Evolutionary conservation across 169 alveolate species (phyloP).

Genomic region (Plasmodium berghei): DNA sequence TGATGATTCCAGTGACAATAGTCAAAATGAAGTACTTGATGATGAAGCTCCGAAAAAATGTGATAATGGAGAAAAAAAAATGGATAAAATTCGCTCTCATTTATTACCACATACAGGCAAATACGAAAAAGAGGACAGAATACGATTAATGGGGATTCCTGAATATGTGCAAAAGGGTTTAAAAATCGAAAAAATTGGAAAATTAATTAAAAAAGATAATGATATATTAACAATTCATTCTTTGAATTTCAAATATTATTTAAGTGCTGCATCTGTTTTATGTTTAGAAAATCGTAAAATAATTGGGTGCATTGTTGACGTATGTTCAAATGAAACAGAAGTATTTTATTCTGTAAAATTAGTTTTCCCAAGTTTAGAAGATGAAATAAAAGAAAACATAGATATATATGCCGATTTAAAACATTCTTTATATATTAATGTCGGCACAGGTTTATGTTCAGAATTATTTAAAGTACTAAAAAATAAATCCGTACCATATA

Average conservation of each 20-base stretch:
- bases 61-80: background rate
- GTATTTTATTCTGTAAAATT: constrained; percentile 40
- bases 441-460: constrained; percentile 40
- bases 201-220: constrained; percentile 34
- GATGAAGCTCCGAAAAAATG: background rate
- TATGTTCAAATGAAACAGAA: constrained; percentile 42
- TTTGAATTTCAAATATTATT: constrained; percentile 17
- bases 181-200: constrained; percentile 61
- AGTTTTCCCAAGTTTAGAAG: constrained; percentile 25
- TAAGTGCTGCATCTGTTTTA: constrained; percentile 68
- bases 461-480: constrained; percentile 59
- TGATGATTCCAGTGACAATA: background rate
- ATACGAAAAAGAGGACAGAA: constrained; percentile 8
- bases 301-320: constrained; percentile 54
- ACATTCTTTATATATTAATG: constrained; percentile 66
- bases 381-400: constrained; percentile 27
- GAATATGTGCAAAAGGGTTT: constrained; percentile 37
- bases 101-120: background rate
- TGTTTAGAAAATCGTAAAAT: constrained; percentile 52
- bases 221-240: constrained; percentile 56
- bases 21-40: background rate
- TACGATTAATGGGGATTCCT: constrained; percentile 69
- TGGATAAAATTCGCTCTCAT: background rate
- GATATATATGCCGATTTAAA: constrained; percentile 64
- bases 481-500: constrained; percentile 43